Conservation (phyloP, 139 green algal genomes). For the Nannochloris sp. region DNA sequence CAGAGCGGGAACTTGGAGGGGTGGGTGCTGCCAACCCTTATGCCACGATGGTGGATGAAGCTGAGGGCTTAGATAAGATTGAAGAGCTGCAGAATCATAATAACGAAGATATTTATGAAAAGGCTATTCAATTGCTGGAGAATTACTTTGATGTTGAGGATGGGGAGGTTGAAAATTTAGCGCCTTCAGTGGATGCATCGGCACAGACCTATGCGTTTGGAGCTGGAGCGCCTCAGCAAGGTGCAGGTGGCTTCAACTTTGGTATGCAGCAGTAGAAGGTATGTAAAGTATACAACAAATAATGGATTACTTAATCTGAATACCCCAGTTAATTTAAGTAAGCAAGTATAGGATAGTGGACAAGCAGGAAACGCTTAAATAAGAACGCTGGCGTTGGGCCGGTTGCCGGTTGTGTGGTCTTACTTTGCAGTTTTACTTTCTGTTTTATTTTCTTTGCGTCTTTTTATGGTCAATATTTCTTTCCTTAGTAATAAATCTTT, state of each 20-base stretch:
- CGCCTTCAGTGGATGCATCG: slow-evolving; percentile 47
- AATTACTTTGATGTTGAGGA: slow-evolving; percentile 95
- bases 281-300: too few species aligned
- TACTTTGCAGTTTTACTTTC: too few species aligned
- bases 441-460: too few species aligned
- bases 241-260: slow-evolving; percentile 62
- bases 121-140: slow-evolving; percentile 91
- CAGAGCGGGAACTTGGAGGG: slow-evolving; percentile 57
- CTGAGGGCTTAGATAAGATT: slow-evolving; percentile 97
- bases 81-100: slow-evolving; percentile 86
- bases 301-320: too few species aligned
- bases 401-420: too few species aligned
- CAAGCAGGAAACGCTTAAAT: too few species aligned
- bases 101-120: slow-evolving; percentile 98
- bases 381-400: too few species aligned
- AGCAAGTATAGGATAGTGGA: too few species aligned
- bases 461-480: too few species aligned
- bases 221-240: slow-evolving; percentile 3
- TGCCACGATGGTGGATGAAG: slow-evolving; percentile 86
- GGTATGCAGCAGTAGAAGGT: slow-evolving; percentile 17
- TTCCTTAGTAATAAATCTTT: too few species aligned
- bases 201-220: slow-evolving; percentile 48
- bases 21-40: slow-evolving; percentile 68
- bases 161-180: slow-evolving; percentile 92
- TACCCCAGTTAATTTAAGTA: too few species aligned